Percentiles rank a stretch among this genome's conserved stretches.
Evolutionary conservation across 768 basidiomycete genomes (phyloP).

Genomic region (Suillus weaverae): DNA sequence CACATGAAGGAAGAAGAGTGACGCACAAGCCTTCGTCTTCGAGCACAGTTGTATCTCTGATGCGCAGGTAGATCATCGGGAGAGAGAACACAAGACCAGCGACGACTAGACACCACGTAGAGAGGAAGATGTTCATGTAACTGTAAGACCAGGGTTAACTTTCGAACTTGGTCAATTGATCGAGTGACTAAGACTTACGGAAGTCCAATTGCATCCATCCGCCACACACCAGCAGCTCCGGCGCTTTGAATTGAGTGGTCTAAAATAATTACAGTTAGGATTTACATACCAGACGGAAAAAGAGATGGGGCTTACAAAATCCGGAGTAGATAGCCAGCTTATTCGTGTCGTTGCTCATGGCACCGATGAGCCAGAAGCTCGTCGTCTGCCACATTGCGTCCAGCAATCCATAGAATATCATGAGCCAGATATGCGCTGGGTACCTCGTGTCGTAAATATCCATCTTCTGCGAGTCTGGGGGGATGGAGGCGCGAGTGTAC

Average conservation of each 20-base stretch:
- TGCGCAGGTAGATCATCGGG: slow-evolving; percentile 72
- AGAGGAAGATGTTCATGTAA: slow-evolving; percentile 71
- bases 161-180: neutral
- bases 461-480: slow-evolving; percentile 43
- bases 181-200: slow-evolving; percentile 48
- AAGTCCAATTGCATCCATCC: slow-evolving; percentile 60
- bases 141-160: slow-evolving; percentile 14
- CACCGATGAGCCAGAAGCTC: slow-evolving; percentile 78
- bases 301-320: slow-evolving; percentile 55
- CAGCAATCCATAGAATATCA: slow-evolving; percentile 67
- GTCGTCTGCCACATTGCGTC: slow-evolving; percentile 85
- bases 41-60: slow-evolving; percentile 55
- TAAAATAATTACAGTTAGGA: slow-evolving; percentile 16
- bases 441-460: slow-evolving; percentile 44
- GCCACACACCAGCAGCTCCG: slow-evolving; percentile 71
- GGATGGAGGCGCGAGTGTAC: slow-evolving; percentile 58
- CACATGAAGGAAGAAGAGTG: neutral
- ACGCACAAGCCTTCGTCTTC: slow-evolving; percentile 58
- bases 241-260: slow-evolving; percentile 78
- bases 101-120: slow-evolving; percentile 68
- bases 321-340: slow-evolving; percentile 78
- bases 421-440: slow-evolving; percentile 50
- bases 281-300: neutral
- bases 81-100: slow-evolving; percentile 62
- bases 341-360: slow-evolving; percentile 77